Evolutionary conservation across 2,329 filamentous ascomycete genomes (phyloP), one percentile per base, ranked within the genome.

Genomic region (Trichoderma asperellum): DNA sequence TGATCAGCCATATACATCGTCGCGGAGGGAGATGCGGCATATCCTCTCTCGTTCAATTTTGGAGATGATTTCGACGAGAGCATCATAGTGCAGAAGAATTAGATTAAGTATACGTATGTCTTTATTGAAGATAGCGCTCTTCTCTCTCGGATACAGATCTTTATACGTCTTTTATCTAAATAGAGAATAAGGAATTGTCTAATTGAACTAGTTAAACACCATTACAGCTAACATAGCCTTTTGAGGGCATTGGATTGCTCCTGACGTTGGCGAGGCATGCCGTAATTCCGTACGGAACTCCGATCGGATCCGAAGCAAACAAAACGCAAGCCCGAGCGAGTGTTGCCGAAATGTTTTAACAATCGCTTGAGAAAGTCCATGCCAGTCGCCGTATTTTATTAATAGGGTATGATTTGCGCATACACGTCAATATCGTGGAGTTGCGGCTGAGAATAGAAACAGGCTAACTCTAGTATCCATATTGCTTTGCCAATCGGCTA

Each of bases 241-340:
- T 43, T n/a, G 3, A n/a, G 2, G 8, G 40, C 2, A 49, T 24
- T 24, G 12, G n/a, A 10, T 24, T 24, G n/a, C 3, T 49, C 12
- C n/a, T 21, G n/a, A 11, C 43, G 5, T 60, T 32, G 16, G 10
- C 14, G 8, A 62, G n/a, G 8, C 10, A 5, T 35, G 3, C 5
- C 49, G 47, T 29, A 53, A 27, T 5, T 64, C 49, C 47, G 61
- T 37, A 40, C 60, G 60, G 60, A 53, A 8, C 32, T 63, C 60
- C 60, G 60, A 53, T 53, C 60, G 60, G 60, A 55, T 40, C 60
- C 60, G 60, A 53, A 18, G 24, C 47, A n/a, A 14, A 14, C 4
- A 35, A 49, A 35, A 8, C 40, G 43, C 10, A 62, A 27, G 11
- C 21, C 32, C 29, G 43, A 35, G 43, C 47, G 16, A 49, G 4